Evolutionary conservation across 345 rosid species (phyloP).

Genomic region (Arabidopsis thaliana): DNA sequence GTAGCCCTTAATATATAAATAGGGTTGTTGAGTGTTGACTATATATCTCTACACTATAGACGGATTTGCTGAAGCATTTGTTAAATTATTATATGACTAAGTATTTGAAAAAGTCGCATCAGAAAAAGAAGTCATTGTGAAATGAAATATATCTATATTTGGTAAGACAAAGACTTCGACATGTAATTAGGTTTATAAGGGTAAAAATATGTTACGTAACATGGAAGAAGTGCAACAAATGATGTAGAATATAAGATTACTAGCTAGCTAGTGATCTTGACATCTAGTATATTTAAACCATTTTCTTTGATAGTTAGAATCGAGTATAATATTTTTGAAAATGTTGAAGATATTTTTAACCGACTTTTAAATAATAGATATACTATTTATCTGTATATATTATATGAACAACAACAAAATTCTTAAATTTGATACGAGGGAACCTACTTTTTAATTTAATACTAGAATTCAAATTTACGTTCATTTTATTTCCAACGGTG

Average conservation of each 20-base stretch:
- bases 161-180: slow-evolving; percentile 31
- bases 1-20: slow-evolving; percentile 25
- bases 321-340: not conserved
- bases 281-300: not conserved
- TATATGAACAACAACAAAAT: no score
- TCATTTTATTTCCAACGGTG: no score
- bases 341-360: not conserved
- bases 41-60: slow-evolving; percentile 13
- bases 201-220: slow-evolving; percentile 10
- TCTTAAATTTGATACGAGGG: not conserved
- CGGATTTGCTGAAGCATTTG: slow-evolving; percentile 33
- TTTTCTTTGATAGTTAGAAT: not conserved
- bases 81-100: slow-evolving; percentile 19
- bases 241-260: slow-evolving; percentile 4
- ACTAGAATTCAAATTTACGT: not conserved
- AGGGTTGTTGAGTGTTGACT: slow-evolving; percentile 44
- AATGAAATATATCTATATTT: slow-evolving; percentile 28
- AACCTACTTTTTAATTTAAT: slow-evolving; percentile 3
- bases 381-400: not conserved
- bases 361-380: not conserved
- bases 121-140: slow-evolving; percentile 17
- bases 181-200: not conserved
- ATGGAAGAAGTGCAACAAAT: slow-evolving; percentile 11
- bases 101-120: slow-evolving; percentile 10
- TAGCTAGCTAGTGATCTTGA: not conserved